phyloP scores from a whole-genome alignment of 495 filamentous ascomycete species.

The Geoglossum glabrum region DNA sequence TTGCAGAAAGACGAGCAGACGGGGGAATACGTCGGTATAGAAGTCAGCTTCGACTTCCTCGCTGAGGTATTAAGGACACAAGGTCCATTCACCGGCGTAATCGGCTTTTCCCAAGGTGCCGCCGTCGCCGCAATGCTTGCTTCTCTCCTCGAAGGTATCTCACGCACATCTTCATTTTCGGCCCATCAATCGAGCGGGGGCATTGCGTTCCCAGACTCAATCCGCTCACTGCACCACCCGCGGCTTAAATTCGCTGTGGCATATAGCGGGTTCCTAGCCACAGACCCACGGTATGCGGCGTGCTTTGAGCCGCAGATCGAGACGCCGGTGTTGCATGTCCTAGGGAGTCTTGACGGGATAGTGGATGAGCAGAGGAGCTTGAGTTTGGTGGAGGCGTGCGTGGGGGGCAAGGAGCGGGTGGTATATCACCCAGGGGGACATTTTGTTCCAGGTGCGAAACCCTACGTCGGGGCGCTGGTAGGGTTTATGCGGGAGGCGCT shows the following conservation, averaged over 20 bases:
- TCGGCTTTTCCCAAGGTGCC: slow-evolving; percentile 25
- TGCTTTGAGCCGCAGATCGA: slow-evolving; percentile 59
- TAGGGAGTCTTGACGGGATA: slow-evolving; percentile 74
- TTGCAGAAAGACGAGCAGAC: slow-evolving; percentile 45
- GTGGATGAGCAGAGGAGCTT: slow-evolving; percentile 56
- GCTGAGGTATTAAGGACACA: slow-evolving; percentile 33
- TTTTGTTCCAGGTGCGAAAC: slow-evolving; percentile 64
- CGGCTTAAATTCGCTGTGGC: slow-evolving; percentile 57
- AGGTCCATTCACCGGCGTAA: slow-evolving; percentile 23
- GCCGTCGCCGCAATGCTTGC: slow-evolving; percentile 33
- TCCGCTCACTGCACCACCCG: slow-evolving; percentile 26
- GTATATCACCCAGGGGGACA: slow-evolving; percentile 85
- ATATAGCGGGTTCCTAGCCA: slow-evolving; percentile 63
- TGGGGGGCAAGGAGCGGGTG: slow-evolving; percentile 33
- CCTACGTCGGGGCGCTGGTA: slow-evolving; percentile 54
- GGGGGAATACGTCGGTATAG: slow-evolving; percentile 42
- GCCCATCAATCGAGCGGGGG: slow-evolving; percentile 10
- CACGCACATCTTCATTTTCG: slow-evolving; percentile 27
- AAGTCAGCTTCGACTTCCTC: slow-evolving; percentile 37
- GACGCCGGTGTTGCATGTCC: slow-evolving; percentile 64
- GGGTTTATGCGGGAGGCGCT: slow-evolving; percentile 38
- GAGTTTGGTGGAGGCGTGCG: slow-evolving; percentile 47
- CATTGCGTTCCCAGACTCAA: slow-evolving; percentile 29
- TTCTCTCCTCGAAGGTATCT: slow-evolving; percentile 38
- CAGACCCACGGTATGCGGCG: slow-evolving; percentile 35